These are phyloP conservation scores for Apiotrichum siamense DNA, from an alignment of 1,284 basidiomycete species.

Conservation along the genomic window DNA sequence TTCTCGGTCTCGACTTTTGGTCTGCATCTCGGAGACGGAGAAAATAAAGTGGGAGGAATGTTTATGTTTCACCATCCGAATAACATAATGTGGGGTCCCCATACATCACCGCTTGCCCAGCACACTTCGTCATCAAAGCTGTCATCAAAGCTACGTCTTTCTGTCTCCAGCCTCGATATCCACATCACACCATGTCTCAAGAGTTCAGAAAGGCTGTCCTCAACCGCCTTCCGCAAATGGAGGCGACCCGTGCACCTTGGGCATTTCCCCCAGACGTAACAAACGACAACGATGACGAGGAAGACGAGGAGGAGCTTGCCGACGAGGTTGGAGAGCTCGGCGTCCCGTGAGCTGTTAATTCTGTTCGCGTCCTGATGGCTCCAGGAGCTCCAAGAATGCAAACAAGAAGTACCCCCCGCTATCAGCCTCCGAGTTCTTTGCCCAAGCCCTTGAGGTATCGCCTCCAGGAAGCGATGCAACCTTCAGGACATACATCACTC, in stretches of 20 bases:
- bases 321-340: constrained; percentile 61
- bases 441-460: constrained; percentile 65
- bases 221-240: constrained; percentile 38
- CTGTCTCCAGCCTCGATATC: too few relatives aligned
- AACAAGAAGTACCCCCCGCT: constrained; percentile 61
- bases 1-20: too few relatives aligned
- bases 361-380: background rate
- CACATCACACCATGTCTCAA: constrained; percentile 37
- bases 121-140: too few relatives aligned
- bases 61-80: too few relatives aligned
- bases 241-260: constrained; percentile 43
- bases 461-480: constrained; percentile 59
- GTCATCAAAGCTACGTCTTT: too few relatives aligned
- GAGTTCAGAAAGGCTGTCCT: constrained; percentile 41
- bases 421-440: constrained; percentile 67
- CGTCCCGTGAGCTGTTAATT: constrained; percentile 26
- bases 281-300: constrained; percentile 30
- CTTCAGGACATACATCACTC: constrained; percentile 71
- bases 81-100: too few relatives aligned
- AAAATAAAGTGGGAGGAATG: too few relatives aligned
- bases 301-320: constrained; percentile 56
- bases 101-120: too few relatives aligned
- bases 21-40: too few relatives aligned
- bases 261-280: constrained; percentile 17
- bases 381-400: constrained; percentile 54